Percentiles rank a stretch among this genome's conserved stretches.
Conservation (phyloP, 2,329 filamentous ascomycete species). For the Alternaria viburni region DNA sequence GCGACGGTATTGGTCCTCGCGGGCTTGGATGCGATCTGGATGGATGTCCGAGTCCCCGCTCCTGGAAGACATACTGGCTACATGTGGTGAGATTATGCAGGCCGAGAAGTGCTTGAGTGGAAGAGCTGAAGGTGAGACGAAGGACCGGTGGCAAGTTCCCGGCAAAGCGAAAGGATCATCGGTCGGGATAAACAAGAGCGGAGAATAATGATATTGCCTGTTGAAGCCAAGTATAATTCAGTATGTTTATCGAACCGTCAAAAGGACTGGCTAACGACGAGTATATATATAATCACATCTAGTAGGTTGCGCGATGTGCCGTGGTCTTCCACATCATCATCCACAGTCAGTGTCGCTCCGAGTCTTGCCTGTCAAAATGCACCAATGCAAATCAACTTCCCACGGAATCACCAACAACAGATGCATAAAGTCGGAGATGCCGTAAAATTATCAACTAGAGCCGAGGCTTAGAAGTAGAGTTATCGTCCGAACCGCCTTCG, state of each 20-base stretch:
- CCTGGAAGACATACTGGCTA: neutral
- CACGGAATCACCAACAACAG: neutral
- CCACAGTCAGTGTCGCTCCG: neutral
- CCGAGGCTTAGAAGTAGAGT: neutral
- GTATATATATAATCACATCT: neutral
- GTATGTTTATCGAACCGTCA: neutral
- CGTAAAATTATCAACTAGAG: neutral
- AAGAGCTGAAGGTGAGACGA: neutral
- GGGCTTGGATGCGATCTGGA: neutral
- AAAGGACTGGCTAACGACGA: neutral
- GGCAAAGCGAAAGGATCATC: neutral
- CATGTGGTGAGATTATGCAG: neutral
- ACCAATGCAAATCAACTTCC: neutral
- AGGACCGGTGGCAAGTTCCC: neutral
- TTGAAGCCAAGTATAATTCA: neutral
- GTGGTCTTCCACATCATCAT: neutral
- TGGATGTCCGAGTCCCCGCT: neutral
- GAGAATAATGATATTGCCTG: neutral
- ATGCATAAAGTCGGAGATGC: neutral
- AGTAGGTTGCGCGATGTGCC: neutral
- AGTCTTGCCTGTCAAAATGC: neutral
- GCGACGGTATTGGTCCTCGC: neutral
- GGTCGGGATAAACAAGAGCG: neutral
- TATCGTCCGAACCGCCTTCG: neutral
- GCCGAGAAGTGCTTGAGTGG: neutral